Evolutionary conservation across 495 filamentous ascomycete species (phyloP).

Genomic region (Hyaloscypha variabilis): DNA sequence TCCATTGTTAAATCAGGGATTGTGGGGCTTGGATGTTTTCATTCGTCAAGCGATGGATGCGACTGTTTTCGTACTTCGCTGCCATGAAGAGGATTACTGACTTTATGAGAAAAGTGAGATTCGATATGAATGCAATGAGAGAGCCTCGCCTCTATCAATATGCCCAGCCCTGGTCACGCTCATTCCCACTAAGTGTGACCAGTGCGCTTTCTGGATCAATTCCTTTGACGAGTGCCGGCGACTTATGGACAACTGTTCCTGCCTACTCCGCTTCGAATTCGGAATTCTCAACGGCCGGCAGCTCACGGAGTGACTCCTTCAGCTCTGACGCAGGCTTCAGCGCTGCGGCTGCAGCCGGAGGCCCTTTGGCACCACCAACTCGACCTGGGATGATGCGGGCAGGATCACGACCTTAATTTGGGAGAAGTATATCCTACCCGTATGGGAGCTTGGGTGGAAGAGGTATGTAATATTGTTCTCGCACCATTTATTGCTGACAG

Average conservation of each 20-base stretch:
- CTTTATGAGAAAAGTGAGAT: not conserved
- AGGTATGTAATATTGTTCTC: too few species aligned
- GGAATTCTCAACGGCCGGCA: not conserved
- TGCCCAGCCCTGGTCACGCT: not conserved
- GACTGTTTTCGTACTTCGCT: not conserved
- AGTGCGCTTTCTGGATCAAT: not conserved
- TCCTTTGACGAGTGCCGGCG: constrained; percentile 6
- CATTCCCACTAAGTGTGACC: not conserved
- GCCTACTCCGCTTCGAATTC: constrained; percentile 2
- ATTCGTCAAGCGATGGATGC: not conserved
- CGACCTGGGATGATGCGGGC: not conserved
- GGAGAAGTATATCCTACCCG: constrained; percentile 15
- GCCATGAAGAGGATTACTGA: not conserved
- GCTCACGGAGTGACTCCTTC: constrained; percentile 1
- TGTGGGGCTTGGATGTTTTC: not conserved
- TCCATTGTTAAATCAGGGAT: too few species aligned
- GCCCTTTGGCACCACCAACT: not conserved
- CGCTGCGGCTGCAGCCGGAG: not conserved
- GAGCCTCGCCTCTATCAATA: not conserved
- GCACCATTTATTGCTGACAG: too few species aligned
- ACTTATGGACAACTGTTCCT: constrained; percentile 1
- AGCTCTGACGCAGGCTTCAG: not conserved
- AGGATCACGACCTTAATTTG: constrained; percentile 4
- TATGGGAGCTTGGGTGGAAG: not conserved
- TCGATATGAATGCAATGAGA: not conserved